Evolutionary conservation across 2,329 filamentous ascomycete genomes (phyloP), one percentile per base, ranked within the genome.

Genomic region (Botryotinia globosa): DNA sequence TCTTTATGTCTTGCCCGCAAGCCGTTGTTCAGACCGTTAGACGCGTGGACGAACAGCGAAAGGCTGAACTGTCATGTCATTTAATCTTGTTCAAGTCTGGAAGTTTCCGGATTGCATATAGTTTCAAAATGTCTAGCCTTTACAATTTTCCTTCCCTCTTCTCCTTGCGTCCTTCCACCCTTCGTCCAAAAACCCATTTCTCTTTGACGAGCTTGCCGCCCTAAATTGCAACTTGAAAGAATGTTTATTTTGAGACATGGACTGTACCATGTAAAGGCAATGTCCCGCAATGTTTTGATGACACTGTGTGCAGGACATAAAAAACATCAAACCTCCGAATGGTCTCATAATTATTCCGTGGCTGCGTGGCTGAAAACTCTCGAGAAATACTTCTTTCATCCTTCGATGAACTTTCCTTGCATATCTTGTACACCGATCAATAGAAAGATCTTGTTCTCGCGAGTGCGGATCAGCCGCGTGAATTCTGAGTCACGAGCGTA

Each of bases 361-460:
- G 64, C 45, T 54, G 32, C 45, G 64, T 67, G 64, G 65, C 65
- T 42, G 25, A 42, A 34, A 32, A 20, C 45, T 54, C 9, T 67
- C 45, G 42, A 22, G n/a, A 56, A 20, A 42, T 25, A 29, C 48
- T 42, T 64, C 61, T 64, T 64, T 32, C 39, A 64, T 64, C 20
- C 61, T 64, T 67, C 65, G 25, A 42, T 56, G n/a, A n/a, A 56
- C 34, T 42, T 67, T n/a, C 48, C 48, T 29, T 67, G 48, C 48
- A 56, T 42, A 32, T 42, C 48, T 64, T 42, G n/a, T 56, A 56
- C 45, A 45, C 44, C 63, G 63, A 48, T 65, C 29, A 18, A 51
- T 25, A 48, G 34, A 37, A 42, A 67, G 48, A 67, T 54, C 25
- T 12, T 22, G 14, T 39, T 54, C 64, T 56, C 48, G 18, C 65